A percentile compares a stretch with the other conserved stretches of the same genome.
Conservation (phyloP, 2,329 filamentous ascomycete genomes). For the Trichoderma arundinaceum region DNA sequence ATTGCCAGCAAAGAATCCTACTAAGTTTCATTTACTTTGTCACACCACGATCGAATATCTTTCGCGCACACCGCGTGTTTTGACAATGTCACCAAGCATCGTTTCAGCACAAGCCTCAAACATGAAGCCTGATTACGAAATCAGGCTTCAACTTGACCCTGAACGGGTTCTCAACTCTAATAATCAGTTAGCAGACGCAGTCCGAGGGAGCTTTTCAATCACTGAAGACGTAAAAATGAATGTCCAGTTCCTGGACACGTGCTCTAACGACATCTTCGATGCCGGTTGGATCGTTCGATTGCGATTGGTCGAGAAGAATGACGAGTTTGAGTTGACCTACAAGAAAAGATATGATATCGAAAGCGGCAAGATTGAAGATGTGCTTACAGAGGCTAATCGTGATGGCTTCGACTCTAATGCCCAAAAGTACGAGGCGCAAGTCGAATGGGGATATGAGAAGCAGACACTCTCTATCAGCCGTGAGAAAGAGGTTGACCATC, state of each 20-base stretch:
- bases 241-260: neutral
- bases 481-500: neutral
- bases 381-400: neutral
- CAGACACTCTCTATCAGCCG: neutral
- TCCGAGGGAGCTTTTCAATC: neutral
- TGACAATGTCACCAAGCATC: too few species aligned
- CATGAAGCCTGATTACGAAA: neutral
- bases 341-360: conserved; percentile 4
- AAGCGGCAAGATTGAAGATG: neutral
- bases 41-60: too few species aligned
- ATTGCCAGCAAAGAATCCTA: too few species aligned
- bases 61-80: too few species aligned
- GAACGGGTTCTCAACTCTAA: neutral
- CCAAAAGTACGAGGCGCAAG: neutral
- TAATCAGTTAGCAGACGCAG: neutral
- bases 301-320: neutral
- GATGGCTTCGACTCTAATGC: neutral
- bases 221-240: neutral
- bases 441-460: neutral
- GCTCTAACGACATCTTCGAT: neutral
- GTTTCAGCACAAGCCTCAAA: neutral
- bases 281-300: conserved; percentile 7
- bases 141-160: neutral
- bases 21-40: too few species aligned
- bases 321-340: neutral